Conservation (phyloP, 371 early-diverging fungal species). For the Blyttiomyces sp. region DNA sequence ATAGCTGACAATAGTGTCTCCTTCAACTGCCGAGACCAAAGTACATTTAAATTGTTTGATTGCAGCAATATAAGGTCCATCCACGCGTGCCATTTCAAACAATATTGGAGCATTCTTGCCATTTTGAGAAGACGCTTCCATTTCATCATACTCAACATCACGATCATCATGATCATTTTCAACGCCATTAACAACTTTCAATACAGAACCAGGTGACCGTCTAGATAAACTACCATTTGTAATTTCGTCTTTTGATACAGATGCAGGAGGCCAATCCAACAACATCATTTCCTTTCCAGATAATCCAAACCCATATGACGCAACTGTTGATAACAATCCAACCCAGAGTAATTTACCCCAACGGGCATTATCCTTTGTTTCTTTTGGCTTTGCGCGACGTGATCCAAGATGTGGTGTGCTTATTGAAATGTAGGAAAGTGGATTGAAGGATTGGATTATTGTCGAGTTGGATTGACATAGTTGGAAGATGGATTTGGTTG, state of each 20-base stretch:
- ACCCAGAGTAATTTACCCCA: neutral
- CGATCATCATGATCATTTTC: neutral
- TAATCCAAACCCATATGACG: neutral
- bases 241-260: neutral
- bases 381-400: neutral
- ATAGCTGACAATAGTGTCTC: neutral
- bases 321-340: neutral
- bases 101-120: neutral
- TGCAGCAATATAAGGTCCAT: neutral
- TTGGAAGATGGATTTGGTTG: neutral
- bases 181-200: neutral
- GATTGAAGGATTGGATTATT: neutral
- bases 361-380: neutral
- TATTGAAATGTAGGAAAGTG: neutral
- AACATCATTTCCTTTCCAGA: conserved; percentile 5
- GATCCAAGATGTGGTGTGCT: neutral
- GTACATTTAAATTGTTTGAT: neutral
- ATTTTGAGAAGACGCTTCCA: neutral
- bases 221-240: neutral
- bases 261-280: neutral
- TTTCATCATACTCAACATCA: neutral
- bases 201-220: neutral
- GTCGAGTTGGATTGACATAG: neutral
- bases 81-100: neutral
- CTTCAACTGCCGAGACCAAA: neutral